Evolutionary conservation across 2,329 filamentous ascomycete species (phyloP).

Genomic region (Plenodomus lindquistii): DNA sequence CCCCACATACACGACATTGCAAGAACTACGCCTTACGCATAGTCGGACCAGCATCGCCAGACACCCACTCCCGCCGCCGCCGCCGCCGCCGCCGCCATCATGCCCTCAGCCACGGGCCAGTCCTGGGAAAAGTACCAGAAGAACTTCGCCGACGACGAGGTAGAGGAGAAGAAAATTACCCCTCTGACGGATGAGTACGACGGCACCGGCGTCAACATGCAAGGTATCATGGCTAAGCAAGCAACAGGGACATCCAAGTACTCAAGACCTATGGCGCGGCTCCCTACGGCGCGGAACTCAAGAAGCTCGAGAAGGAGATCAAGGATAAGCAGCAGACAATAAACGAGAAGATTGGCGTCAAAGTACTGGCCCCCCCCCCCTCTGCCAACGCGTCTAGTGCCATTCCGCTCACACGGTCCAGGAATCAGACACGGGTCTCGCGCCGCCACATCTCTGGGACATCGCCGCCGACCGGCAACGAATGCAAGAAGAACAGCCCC

Average conservation of each 20-base stretch:
- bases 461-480: constrained; percentile 96
- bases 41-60: constrained; percentile 3
- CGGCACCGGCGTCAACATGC: background rate
- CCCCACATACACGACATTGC: background rate
- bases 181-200: constrained; percentile 93
- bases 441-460: constrained; percentile 98
- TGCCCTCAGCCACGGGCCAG: constrained; percentile 92
- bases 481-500: constrained; percentile 96
- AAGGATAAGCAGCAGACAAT: constrained; percentile 98
- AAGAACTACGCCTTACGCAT: constrained; percentile 3
- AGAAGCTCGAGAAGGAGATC: constrained; percentile 98
- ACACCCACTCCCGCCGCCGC: constrained; percentile 5
- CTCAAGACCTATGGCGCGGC: constrained; percentile 98
- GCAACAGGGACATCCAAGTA: constrained; percentile 89
- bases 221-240: constrained; percentile 33
- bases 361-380: constrained; percentile 19
- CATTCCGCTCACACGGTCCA: constrained; percentile 45
- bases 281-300: constrained; percentile 88
- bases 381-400: too few species aligned
- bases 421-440: constrained; percentile 98
- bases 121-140: constrained; percentile 99
- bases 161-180: constrained; percentile 99
- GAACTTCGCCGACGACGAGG: constrained; percentile 93
- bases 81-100: constrained; percentile 47
- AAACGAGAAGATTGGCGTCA: constrained; percentile 88